Conservation (phyloP, 176 grass and related monocot species). For the Rhynchospora breviuscula region DNA sequence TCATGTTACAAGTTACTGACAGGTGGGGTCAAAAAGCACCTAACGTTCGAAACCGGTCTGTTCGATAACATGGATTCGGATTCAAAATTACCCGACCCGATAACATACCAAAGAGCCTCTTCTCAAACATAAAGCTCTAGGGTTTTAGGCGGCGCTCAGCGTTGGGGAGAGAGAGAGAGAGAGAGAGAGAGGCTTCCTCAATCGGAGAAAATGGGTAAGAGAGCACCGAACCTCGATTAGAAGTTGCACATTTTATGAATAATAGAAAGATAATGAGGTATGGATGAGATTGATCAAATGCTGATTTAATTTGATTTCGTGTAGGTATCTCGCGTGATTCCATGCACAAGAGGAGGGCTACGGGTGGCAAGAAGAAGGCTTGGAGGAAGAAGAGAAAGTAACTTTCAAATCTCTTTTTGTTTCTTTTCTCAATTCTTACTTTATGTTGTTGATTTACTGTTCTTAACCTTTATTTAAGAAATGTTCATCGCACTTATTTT, state of each 20-base stretch:
- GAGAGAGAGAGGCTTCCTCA: background rate
- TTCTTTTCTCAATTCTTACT: background rate
- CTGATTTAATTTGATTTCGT: background rate
- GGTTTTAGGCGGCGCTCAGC: constrained; percentile 7
- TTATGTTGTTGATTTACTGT: background rate
- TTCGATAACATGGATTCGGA: background rate
- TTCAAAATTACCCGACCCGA: background rate
- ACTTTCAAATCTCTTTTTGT: background rate
- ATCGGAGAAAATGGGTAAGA: constrained; percentile 13
- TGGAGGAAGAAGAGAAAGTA: constrained; percentile 56
- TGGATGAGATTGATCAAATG: constrained; percentile 2
- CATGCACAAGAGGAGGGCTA: constrained; percentile 40
- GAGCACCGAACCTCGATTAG: background rate
- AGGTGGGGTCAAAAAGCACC: background rate
- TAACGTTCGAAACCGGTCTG: background rate
- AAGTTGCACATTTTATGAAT: background rate
- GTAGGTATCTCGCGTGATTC: constrained; percentile 46
- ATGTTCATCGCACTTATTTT: background rate
- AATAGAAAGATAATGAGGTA: background rate
- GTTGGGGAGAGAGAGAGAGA: background rate
- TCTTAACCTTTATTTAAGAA: background rate
- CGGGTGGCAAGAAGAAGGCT: constrained; percentile 42
- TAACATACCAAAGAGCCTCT: background rate
- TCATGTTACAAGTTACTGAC: background rate
- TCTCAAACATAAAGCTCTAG: constrained; percentile 5